These are phyloP conservation scores for Trametopsis cervina DNA, from an alignment of 768 basidiomycete species.

Conservation along the genomic window DNA sequence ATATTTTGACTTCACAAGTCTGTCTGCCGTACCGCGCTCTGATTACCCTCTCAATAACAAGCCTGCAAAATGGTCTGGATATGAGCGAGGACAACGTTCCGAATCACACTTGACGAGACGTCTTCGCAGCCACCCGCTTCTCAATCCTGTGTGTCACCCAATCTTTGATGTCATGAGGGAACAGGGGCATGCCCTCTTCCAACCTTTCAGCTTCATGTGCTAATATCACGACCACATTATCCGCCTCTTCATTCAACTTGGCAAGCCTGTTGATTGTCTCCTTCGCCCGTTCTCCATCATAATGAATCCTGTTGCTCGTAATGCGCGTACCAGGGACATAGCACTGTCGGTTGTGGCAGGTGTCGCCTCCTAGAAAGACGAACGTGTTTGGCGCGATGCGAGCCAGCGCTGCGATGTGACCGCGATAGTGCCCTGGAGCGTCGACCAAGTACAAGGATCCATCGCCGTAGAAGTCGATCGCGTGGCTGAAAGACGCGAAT, in stretches of 20 bases:
- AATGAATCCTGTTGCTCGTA: constrained; percentile 1
- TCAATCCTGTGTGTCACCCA: constrained; percentile 5
- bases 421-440: constrained; percentile 49
- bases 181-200: constrained; percentile 7
- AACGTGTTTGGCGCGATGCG: constrained; percentile 50
- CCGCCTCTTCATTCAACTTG: not conserved
- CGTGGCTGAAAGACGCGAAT: constrained; percentile 31
- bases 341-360: constrained; percentile 42
- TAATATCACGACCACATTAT: constrained; percentile 5
- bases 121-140: constrained; percentile 3
- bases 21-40: too few relatives aligned
- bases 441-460: constrained; percentile 54
- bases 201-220: constrained; percentile 9
- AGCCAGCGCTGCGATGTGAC: constrained; percentile 48
- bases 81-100: too few relatives aligned
- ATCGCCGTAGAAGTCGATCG: constrained; percentile 49
- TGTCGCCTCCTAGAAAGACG: constrained; percentile 50
- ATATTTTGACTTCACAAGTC: too few relatives aligned
- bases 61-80: too few relatives aligned
- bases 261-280: constrained; percentile 1
- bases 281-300: constrained; percentile 2
- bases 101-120: too few relatives aligned
- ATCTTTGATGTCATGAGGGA: constrained; percentile 1
- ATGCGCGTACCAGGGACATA: constrained; percentile 11
- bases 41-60: too few relatives aligned